Percentiles rank a stretch among this genome's conserved stretches.
These are phyloP conservation scores for Cucurbita moschata DNA, from an alignment of 306 rosid species.

Conservation along the genomic window DNA sequence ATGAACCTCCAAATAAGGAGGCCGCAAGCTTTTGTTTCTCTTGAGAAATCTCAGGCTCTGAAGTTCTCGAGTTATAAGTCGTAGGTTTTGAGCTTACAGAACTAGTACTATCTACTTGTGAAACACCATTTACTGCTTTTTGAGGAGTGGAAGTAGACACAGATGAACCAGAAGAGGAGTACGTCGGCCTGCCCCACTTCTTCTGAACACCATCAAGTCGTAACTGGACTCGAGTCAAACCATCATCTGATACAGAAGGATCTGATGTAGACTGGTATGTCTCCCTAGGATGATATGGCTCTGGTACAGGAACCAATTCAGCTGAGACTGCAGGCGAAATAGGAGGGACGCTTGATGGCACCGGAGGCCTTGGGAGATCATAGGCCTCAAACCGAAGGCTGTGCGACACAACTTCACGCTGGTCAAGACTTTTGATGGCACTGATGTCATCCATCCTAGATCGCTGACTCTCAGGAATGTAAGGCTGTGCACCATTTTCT, in stretches of 20 bases:
- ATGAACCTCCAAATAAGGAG: slow-evolving; percentile 70
- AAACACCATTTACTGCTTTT: slow-evolving; percentile 37
- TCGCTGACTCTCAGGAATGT: slow-evolving; percentile 56
- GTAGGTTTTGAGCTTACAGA: slow-evolving; percentile 30
- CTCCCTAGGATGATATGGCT: slow-evolving; percentile 50
- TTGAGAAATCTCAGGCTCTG: slow-evolving; percentile 38
- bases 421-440: slow-evolving; percentile 40
- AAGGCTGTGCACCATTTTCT: slow-evolving; percentile 69
- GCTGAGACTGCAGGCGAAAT: slow-evolving; percentile 32
- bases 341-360: slow-evolving; percentile 28
- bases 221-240: slow-evolving; percentile 47
- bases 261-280: slow-evolving; percentile 26
- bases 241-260: slow-evolving; percentile 38
- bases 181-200: slow-evolving; percentile 69
- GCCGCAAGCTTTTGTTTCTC: slow-evolving; percentile 91
- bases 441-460: slow-evolving; percentile 27
- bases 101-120: slow-evolving; percentile 32
- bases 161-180: slow-evolving; percentile 36
- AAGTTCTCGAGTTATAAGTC: slow-evolving; percentile 38
- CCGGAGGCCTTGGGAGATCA: slow-evolving; percentile 56
- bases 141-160: slow-evolving; percentile 32
- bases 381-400: slow-evolving; percentile 75
- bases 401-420: slow-evolving; percentile 45
- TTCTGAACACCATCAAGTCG: slow-evolving; percentile 79
- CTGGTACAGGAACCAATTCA: slow-evolving; percentile 55